Conservation (phyloP, 345 rosid species). For the Dipteronia dyeriana region DNA sequence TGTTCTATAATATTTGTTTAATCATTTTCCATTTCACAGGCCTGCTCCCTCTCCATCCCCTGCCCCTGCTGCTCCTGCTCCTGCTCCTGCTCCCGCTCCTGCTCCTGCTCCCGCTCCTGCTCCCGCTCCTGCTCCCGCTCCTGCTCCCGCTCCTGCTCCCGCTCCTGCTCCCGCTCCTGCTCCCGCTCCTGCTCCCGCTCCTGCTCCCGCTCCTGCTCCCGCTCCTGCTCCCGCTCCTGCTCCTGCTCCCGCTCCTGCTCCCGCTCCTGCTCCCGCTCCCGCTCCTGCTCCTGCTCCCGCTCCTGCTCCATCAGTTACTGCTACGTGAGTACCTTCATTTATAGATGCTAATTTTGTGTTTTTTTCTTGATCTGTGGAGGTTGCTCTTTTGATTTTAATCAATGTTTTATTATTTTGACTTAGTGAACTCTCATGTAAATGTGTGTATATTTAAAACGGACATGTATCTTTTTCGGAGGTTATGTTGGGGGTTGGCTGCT, state of each 20-base stretch:
- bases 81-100: background rate
- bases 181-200: slow-evolving; percentile 43
- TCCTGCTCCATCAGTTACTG: slow-evolving; percentile 16
- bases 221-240: slow-evolving; percentile 17
- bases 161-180: slow-evolving; percentile 29
- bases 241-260: slow-evolving; percentile 41
- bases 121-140: slow-evolving; percentile 1
- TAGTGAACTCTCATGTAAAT: background rate
- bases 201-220: slow-evolving; percentile 10
- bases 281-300: background rate
- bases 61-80: slow-evolving; percentile 5
- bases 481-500: too few relatives aligned
- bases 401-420: background rate
- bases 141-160: slow-evolving; percentile 35
- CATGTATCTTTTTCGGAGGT: background rate
- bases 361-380: background rate
- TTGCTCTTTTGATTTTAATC: background rate
- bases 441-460: background rate
- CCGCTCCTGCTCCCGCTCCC: slow-evolving; percentile 8
- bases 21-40: slow-evolving; percentile 22
- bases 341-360: slow-evolving; percentile 16
- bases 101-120: background rate
- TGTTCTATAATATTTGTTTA: background rate
- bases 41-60: slow-evolving; percentile 40
- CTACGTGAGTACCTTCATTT: slow-evolving; percentile 27